phyloP scores from a whole-genome alignment of 257 asterid genomes.

The Solanum pennellii region DNA sequence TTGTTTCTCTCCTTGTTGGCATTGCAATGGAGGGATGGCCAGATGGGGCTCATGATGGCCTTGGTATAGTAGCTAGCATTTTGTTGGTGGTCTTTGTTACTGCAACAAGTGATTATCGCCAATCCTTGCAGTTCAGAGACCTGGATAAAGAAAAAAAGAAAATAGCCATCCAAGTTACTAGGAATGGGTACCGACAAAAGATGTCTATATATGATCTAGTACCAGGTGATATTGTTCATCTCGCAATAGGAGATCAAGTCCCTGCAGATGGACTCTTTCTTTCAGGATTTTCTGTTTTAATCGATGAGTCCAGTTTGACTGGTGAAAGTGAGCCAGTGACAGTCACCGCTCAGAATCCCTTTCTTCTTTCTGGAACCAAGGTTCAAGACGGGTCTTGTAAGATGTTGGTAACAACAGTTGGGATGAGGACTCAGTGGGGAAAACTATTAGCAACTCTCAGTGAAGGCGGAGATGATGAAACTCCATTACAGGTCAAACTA shows the following conservation, averaged over 20 bases:
- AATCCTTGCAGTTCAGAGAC: slow-evolving; percentile 73
- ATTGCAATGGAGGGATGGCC: slow-evolving; percentile 95
- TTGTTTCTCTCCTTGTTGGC: slow-evolving; percentile 69
- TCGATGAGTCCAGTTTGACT: slow-evolving; percentile 77
- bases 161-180: slow-evolving; percentile 69
- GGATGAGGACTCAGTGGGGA: slow-evolving; percentile 97
- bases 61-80: slow-evolving; percentile 78
- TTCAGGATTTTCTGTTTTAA: slow-evolving; percentile 62
- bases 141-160: slow-evolving; percentile 83
- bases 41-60: slow-evolving; percentile 84
- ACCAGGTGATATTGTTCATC: slow-evolving; percentile 82
- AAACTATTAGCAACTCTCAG: slow-evolving; percentile 76
- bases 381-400: slow-evolving; percentile 91
- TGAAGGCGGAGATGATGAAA: slow-evolving; percentile 92
- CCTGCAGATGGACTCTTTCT: slow-evolving; percentile 84
- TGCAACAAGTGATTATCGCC: slow-evolving; percentile 78
- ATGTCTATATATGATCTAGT: slow-evolving; percentile 68
- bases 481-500: slow-evolving; percentile 74
- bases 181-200: slow-evolving; percentile 69
- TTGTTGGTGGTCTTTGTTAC: slow-evolving; percentile 76
- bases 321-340: slow-evolving; percentile 85
- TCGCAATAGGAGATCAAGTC: slow-evolving; percentile 78
- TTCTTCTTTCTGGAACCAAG: slow-evolving; percentile 77
- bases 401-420: slow-evolving; percentile 81
- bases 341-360: slow-evolving; percentile 52